Evolutionary conservation across 805 yeast genomes (phyloP).

Genomic region (Peterozyma xylosa): DNA sequence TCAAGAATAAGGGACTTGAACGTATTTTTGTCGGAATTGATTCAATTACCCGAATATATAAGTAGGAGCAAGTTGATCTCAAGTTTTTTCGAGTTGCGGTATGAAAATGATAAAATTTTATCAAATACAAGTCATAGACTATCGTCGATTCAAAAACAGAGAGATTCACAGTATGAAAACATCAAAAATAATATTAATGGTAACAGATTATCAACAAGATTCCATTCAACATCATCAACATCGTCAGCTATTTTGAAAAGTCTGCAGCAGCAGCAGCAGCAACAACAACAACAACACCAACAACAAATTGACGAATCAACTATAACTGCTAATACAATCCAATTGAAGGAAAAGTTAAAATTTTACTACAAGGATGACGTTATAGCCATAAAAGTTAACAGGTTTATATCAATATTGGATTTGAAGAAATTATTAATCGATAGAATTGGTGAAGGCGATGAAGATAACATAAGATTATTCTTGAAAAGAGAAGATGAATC

Average conservation of each 20-base stretch:
- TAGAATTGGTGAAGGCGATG: neutral
- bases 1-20: constrained; percentile 48
- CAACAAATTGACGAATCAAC: constrained; percentile 5
- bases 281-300: neutral
- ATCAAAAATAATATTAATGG: neutral
- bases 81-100: constrained; percentile 58
- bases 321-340: constrained; percentile 7
- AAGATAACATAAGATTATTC: no score
- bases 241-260: neutral
- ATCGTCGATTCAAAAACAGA: neutral
- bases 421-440: constrained; percentile 13
- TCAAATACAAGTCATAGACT: neutral
- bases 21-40: constrained; percentile 43
- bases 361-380: constrained; percentile 77
- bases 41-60: constrained; percentile 70
- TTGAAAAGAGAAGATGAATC: no score
- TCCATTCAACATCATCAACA: neutral
- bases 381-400: constrained; percentile 47
- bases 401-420: constrained; percentile 14
- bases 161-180: neutral
- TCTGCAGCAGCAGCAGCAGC: constrained; percentile 4
- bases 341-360: constrained; percentile 43
- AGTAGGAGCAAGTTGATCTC: constrained; percentile 63
- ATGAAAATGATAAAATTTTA: constrained; percentile 39
- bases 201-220: neutral